Evolutionary conservation across 2,329 filamentous ascomycete genomes (phyloP).

Genomic region (Pseudogymnoascus sp.): DNA sequence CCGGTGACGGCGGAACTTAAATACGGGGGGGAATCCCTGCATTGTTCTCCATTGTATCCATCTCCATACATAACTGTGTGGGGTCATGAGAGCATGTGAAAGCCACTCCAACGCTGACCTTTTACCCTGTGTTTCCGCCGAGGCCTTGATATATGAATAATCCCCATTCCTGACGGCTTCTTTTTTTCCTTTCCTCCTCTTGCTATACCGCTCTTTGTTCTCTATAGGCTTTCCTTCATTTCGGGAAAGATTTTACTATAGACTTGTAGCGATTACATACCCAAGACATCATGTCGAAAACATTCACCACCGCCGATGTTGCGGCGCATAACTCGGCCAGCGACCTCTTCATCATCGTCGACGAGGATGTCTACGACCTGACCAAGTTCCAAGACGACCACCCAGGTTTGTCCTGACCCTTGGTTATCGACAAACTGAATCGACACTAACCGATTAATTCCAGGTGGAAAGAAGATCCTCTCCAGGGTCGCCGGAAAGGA

Average conservation of each 20-base stretch:
- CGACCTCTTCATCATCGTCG: conserved; percentile 82
- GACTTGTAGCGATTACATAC: not conserved
- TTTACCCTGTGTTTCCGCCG: not conserved
- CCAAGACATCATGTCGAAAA: conserved; percentile 66
- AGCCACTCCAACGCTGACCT: not conserved
- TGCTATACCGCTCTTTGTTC: not conserved
- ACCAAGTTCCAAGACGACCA: conserved; percentile 83
- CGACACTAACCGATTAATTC: not conserved
- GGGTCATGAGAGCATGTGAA: conserved; percentile 9
- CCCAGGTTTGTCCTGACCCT: conserved; percentile 52
- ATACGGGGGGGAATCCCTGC: not conserved
- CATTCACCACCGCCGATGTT: conserved; percentile 77
- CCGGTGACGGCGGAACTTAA: conserved; percentile 5
- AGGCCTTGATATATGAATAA: conserved; percentile 9
- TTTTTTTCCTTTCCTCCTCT: not conserved
- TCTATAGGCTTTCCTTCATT: not conserved
- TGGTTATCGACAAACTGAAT: not conserved
- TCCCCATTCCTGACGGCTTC: not conserved
- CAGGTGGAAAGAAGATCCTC: conserved; percentile 28
- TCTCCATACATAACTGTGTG: not conserved
- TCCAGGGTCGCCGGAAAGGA: conserved; percentile 30
- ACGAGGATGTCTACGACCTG: conserved; percentile 92
- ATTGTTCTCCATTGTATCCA: too few relatives aligned
- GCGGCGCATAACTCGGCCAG: conserved; percentile 84
- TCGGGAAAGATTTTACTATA: not conserved